Evolutionary conservation across 2,329 filamentous ascomycete species (phyloP).

Genomic region (Aspergillus sp.): DNA sequence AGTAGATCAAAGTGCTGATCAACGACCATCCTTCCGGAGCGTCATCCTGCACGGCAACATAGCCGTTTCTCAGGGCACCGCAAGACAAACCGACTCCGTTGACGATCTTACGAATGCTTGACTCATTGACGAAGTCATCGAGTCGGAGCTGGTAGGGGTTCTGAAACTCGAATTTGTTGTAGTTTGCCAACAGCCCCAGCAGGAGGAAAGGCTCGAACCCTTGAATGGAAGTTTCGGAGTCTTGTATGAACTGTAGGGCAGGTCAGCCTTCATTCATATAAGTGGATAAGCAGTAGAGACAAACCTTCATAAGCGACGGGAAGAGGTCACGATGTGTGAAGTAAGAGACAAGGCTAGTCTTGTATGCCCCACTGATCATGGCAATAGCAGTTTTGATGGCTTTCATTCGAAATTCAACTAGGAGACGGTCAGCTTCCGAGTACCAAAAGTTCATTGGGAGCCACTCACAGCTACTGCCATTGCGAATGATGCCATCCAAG

Average conservation of each 20-base stretch:
- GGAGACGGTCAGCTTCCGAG: not conserved
- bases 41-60: conserved; percentile 85
- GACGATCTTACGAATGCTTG: conserved; percentile 79
- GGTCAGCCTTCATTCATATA: not conserved
- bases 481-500: conserved; percentile 79
- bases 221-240: conserved; percentile 64
- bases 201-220: conserved; percentile 76
- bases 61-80: conserved; percentile 66
- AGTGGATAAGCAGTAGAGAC: conserved; percentile 12
- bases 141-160: conserved; percentile 92
- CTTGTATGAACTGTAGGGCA: conserved; percentile 70
- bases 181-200: conserved; percentile 86
- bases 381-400: conserved; percentile 80
- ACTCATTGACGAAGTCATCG: conserved; percentile 93
- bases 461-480: conserved; percentile 66
- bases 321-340: conserved; percentile 94
- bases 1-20: conserved; percentile 74
- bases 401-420: conserved; percentile 73
- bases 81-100: conserved; percentile 73
- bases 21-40: conserved; percentile 86
- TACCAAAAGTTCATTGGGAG: not conserved
- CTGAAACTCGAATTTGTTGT: conserved; percentile 99
- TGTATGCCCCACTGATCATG: conserved; percentile 89
- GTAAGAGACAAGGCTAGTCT: conserved; percentile 90
- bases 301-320: conserved; percentile 88